Percentiles rank a stretch among this genome's conserved stretches.
Conservation (phyloP, 257 asterid genomes). For the Solanum sitiens region DNA sequence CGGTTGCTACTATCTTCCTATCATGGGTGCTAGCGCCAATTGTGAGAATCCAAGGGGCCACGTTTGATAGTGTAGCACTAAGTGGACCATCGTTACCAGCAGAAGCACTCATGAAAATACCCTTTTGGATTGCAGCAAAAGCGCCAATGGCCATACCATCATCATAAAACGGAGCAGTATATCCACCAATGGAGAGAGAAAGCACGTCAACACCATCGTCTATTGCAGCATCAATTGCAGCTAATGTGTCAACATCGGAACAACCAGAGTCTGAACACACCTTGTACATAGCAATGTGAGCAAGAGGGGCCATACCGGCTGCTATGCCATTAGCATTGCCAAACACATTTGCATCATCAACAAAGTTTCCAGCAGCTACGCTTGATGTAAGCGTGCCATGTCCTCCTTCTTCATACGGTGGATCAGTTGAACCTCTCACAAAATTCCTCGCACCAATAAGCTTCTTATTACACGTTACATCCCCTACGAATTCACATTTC, state of each 20-base stretch:
- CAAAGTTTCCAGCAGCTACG: constrained; percentile 19
- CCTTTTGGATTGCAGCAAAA: constrained; percentile 12
- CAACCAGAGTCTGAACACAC: constrained; percentile 1
- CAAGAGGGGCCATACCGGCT: constrained; percentile 21
- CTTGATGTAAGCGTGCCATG: constrained; percentile 22
- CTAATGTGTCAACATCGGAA: constrained; percentile 10
- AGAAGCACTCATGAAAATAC: constrained; percentile 19
- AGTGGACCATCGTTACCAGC: constrained; percentile 19
- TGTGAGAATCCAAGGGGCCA: constrained; percentile 35
- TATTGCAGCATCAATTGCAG: constrained; percentile 24
- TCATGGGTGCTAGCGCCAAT: constrained; percentile 28
- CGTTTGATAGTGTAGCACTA: constrained; percentile 3
- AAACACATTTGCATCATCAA: constrained; percentile 3
- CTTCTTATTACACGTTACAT: constrained; percentile 11
- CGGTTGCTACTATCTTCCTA: constrained; percentile 1
- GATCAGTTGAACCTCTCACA: background rate
- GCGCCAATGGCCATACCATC: constrained; percentile 20
- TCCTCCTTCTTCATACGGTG: constrained; percentile 1
- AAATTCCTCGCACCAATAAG: constrained; percentile 21
- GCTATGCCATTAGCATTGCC: constrained; percentile 22
- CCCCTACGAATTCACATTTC: background rate
- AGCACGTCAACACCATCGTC: constrained; percentile 28
- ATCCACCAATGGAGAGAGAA: constrained; percentile 16
- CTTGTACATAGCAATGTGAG: constrained; percentile 18
- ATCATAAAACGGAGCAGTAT: background rate